phyloP scores from a whole-genome alignment of 2,329 filamentous ascomycete species.

The Fusarium fracticaudum region DNA sequence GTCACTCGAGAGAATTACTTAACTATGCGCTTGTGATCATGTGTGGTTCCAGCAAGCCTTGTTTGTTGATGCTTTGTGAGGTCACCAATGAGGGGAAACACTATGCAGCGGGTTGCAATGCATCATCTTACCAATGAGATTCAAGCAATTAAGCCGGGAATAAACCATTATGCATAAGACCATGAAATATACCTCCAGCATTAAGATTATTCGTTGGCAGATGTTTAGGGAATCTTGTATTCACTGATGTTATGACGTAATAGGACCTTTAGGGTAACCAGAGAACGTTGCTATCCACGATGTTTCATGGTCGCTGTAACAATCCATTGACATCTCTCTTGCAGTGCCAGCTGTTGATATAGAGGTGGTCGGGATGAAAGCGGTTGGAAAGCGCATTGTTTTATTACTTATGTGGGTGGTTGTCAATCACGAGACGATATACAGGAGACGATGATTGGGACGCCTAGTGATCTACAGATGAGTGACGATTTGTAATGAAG shows the following conservation, averaged over 20 bases:
- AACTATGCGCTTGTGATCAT: background rate
- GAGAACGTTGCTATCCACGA: too few species aligned
- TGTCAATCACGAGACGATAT: background rate
- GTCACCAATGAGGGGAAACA: constrained; percentile 16
- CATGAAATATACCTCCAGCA: background rate
- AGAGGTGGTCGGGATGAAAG: rapidly evolving
- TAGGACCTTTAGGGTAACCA: rapidly evolving
- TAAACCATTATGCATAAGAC: background rate
- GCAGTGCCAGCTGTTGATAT: too few species aligned
- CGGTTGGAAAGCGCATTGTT: too few species aligned
- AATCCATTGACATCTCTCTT: too few species aligned
- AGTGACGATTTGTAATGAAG: background rate
- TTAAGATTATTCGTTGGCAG: background rate
- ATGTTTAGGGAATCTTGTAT: background rate
- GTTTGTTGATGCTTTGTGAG: background rate
- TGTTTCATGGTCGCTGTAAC: too few species aligned
- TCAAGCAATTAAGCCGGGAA: rapidly evolving
- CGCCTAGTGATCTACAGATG: background rate
- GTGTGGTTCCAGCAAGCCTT: background rate
- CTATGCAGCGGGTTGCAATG: background rate
- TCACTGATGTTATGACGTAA: background rate
- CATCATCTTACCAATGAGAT: background rate
- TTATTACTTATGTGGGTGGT: rapidly evolving
- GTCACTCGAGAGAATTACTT: rapidly evolving
- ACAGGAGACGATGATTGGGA: background rate